Percentiles rank a stretch among this genome's conserved stretches.
Evolutionary conservation across 768 basidiomycete genomes (phyloP).

Genomic region (Pleurotus tuber-regium): DNA sequence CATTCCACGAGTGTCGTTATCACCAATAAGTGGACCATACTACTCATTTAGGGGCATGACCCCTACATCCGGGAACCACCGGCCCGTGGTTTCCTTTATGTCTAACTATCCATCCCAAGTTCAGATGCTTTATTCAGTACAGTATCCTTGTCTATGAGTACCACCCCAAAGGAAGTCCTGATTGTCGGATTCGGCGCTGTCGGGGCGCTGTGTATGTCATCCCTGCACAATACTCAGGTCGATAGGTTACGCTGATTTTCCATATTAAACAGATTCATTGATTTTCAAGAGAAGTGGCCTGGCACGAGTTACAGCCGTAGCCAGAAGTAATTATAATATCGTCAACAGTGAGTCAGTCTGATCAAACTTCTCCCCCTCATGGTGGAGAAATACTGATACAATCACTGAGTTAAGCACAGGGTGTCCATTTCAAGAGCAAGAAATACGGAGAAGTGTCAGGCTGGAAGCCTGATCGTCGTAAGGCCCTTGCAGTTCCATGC

Average conservation of each 20-base stretch:
- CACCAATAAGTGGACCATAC: no score
- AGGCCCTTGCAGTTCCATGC: slow-evolving; percentile 19
- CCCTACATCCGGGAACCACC: no score
- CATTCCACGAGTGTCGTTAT: no score
- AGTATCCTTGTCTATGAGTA: no score
- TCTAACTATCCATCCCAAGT: no score
- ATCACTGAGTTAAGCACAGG: slow-evolving; percentile 35
- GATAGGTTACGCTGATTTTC: not conserved
- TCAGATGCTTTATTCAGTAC: not conserved
- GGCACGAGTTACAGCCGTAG: slow-evolving; percentile 69
- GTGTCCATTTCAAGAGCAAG: slow-evolving; percentile 52
- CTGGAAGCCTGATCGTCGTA: slow-evolving; percentile 67
- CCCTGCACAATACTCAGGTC: not conserved
- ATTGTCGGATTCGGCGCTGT: slow-evolving; percentile 68
- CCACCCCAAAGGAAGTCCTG: slow-evolving; percentile 44
- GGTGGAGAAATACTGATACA: not conserved
- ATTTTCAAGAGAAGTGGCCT: slow-evolving; percentile 55
- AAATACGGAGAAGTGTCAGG: slow-evolving; percentile 57
- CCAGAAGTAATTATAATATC: slow-evolving; percentile 63
- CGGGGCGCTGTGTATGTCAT: slow-evolving; percentile 56
- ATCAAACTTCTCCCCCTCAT: not conserved
- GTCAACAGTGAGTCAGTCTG: slow-evolving; percentile 39
- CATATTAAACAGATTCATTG: slow-evolving; percentile 55
- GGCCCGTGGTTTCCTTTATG: no score
- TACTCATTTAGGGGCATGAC: no score